phyloP scores from a whole-genome alignment of 495 filamentous ascomycete genomes.

The Trichoderma virens region DNA sequence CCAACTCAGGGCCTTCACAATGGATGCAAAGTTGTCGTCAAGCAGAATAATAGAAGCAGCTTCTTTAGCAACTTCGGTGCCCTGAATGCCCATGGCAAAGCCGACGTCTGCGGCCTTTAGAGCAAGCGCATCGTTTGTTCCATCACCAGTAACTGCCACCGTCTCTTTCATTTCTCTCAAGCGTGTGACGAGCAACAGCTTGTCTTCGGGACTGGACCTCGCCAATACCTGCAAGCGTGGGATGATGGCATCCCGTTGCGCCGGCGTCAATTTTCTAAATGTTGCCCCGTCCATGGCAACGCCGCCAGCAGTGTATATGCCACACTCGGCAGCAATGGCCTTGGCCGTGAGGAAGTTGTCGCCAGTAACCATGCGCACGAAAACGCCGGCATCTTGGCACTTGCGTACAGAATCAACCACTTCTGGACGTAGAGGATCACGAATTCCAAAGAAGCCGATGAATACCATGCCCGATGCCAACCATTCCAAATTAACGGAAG shows the following conservation, averaged over 20 bases:
- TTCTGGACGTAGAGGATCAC: conserved; percentile 67
- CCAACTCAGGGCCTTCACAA: conserved; percentile 83
- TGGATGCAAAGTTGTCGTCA: conserved; percentile 90
- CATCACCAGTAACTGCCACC: conserved; percentile 89
- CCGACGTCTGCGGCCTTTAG: conserved; percentile 83
- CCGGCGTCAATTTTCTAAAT: conserved; percentile 62
- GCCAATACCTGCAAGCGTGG: conserved; percentile 78
- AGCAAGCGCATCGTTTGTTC: conserved; percentile 86
- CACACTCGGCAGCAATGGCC: conserved; percentile 77
- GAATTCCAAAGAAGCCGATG: conserved; percentile 65
- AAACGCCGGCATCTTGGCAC: conserved; percentile 72
- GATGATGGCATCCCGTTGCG: conserved; percentile 61
- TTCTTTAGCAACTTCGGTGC: conserved; percentile 89
- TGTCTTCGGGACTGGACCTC: conserved; percentile 77
- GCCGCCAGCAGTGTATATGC: conserved; percentile 71
- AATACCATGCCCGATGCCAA: conserved; percentile 64
- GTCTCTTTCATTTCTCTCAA: conserved; percentile 83
- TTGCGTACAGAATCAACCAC: conserved; percentile 68
- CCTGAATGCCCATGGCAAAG: conserved; percentile 86
- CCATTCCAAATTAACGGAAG: conserved; percentile 33
- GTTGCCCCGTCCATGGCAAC: conserved; percentile 75
- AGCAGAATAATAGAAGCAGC: conserved; percentile 90
- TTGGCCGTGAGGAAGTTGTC: conserved; percentile 82
- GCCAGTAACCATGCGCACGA: conserved; percentile 86
- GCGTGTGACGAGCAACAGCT: conserved; percentile 67